Conservation (phyloP, 1,284 basidiomycete species). For the Hymenochaete sp. region DNA sequence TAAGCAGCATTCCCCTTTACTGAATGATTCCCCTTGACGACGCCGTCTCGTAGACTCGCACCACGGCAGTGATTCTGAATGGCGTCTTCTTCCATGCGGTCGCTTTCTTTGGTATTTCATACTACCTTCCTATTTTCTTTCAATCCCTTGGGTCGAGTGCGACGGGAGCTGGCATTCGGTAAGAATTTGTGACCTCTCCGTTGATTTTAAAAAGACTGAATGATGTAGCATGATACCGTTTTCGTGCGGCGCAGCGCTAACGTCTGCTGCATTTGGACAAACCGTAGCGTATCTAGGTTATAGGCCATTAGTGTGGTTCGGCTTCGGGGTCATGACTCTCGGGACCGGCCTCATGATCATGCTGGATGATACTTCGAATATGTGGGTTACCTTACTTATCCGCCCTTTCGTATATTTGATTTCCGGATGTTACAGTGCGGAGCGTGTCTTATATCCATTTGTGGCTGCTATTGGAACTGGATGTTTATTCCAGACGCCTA, state of each 20-base stretch:
- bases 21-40: background rate
- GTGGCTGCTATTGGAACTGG: constrained; percentile 55
- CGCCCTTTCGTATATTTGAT: background rate
- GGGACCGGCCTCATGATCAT: constrained; percentile 62
- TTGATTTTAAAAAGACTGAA: background rate
- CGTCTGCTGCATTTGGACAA: constrained; percentile 54
- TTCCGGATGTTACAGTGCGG: constrained; percentile 36
- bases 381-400: constrained; percentile 11
- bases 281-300: constrained; percentile 56
- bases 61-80: constrained; percentile 58
- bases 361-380: constrained; percentile 31
- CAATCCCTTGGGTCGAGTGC: constrained; percentile 73
- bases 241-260: constrained; percentile 52
- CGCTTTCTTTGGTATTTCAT: constrained; percentile 58
- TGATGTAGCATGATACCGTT: constrained; percentile 62
- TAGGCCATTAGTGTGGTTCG: constrained; percentile 52
- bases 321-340: constrained; percentile 45
- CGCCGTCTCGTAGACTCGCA: constrained; percentile 47
- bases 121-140: constrained; percentile 71
- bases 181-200: constrained; percentile 20
- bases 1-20: constrained; percentile 22
- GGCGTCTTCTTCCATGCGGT: constrained; percentile 59
- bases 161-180: constrained; percentile 66
- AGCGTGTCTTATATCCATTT: constrained; percentile 52
- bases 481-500: constrained; percentile 55